phyloP scores from a whole-genome alignment of 2,329 filamentous ascomycete species.

The Fusarium oxysporum region DNA sequence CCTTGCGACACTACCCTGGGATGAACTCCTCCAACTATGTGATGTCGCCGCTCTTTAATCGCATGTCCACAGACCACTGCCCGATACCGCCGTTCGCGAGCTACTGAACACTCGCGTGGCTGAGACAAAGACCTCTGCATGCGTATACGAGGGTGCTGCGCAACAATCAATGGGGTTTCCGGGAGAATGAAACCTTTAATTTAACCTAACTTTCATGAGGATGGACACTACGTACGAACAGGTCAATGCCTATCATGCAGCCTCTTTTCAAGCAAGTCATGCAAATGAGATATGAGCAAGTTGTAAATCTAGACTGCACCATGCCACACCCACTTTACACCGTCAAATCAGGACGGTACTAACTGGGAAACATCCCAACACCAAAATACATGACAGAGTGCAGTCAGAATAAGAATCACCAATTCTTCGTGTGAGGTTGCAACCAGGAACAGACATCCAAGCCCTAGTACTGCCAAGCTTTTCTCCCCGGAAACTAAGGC shows the following conservation, averaged over 20 bases:
- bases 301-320: slow-evolving; percentile 15
- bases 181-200: background rate
- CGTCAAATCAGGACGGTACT: background rate
- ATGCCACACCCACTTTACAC: background rate
- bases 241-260: background rate
- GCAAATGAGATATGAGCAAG: slow-evolving; percentile 16
- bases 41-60: slow-evolving; percentile 21
- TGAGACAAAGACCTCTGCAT: slow-evolving; percentile 9
- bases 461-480: slow-evolving; percentile 40
- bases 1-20: background rate
- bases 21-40: background rate
- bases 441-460: slow-evolving; percentile 17
- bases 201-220: background rate
- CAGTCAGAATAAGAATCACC: background rate
- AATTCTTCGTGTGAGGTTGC: slow-evolving; percentile 5
- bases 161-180: background rate
- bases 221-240: background rate
- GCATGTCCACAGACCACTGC: background rate
- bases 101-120: slow-evolving; percentile 2
- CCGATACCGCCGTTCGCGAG: background rate
- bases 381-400: background rate
- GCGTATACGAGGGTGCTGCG: slow-evolving; percentile 6
- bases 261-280: background rate
- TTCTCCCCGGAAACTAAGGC: slow-evolving; percentile 31
- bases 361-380: background rate